Evolutionary conservation across 768 basidiomycete species (phyloP).

Genomic region (Termitomyces sp.): DNA sequence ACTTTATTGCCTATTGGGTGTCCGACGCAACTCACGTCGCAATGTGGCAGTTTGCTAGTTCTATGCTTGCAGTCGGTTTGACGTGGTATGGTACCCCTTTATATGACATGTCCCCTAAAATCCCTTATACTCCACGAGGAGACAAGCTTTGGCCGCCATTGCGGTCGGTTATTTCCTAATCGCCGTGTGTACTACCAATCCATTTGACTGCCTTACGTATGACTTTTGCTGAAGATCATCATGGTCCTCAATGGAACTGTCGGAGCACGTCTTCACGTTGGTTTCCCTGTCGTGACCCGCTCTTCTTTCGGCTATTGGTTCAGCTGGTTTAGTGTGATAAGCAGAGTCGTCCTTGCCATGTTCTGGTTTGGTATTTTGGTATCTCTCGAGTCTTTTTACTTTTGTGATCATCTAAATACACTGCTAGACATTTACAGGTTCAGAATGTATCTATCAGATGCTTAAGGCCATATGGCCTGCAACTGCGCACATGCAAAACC

Average conservation of each 20-base stretch:
- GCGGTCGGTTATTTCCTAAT: slow-evolving; percentile 71
- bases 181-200: slow-evolving; percentile 28
- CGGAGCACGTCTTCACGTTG: slow-evolving; percentile 71
- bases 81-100: slow-evolving; percentile 46
- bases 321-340: slow-evolving; percentile 80
- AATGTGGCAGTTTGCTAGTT: slow-evolving; percentile 60
- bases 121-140: slow-evolving; percentile 28
- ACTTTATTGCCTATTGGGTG: slow-evolving; percentile 61
- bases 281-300: slow-evolving; percentile 73
- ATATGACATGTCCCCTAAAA: neutral
- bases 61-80: slow-evolving; percentile 70
- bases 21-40: slow-evolving; percentile 44
- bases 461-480: slow-evolving; percentile 82
- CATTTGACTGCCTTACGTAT: neutral
- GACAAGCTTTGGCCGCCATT: slow-evolving; percentile 64
- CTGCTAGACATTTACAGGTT: slow-evolving; percentile 47
- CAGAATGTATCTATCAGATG: slow-evolving; percentile 79
- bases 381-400: neutral
- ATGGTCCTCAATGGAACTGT: slow-evolving; percentile 77
- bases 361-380: slow-evolving; percentile 85
- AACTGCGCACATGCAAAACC: slow-evolving; percentile 57
- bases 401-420: neutral
- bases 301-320: slow-evolving; percentile 90
- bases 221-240: slow-evolving; percentile 23
- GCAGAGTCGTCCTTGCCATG: slow-evolving; percentile 68